These are phyloP conservation scores for Fusarium sp. DNA, from an alignment of 2,329 filamentous ascomycete species.

Conservation along the genomic window DNA sequence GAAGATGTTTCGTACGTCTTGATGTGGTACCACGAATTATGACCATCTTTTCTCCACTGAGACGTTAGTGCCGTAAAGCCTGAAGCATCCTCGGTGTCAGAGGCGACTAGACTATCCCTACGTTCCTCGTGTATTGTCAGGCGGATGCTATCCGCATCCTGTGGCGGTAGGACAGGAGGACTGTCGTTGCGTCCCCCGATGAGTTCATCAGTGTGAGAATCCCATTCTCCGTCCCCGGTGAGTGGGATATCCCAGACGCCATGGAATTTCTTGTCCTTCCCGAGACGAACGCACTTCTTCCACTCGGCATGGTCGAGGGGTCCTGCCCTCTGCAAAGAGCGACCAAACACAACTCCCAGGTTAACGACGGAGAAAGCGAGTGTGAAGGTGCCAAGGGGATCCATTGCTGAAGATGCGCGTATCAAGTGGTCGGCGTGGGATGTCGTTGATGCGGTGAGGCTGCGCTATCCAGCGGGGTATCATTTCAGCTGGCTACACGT, in stretches of 20 bases:
- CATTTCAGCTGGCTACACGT: not conserved
- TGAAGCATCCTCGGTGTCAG: not conserved
- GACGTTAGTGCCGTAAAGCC: not conserved
- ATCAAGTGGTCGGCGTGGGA: not conserved
- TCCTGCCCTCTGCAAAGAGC: not conserved
- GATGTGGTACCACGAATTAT: not conserved
- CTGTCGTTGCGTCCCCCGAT: not conserved
- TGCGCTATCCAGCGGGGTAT: not conserved
- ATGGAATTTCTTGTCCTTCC: not conserved
- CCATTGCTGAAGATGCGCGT: not conserved
- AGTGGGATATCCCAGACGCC: not conserved
- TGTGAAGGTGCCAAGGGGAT: not conserved
- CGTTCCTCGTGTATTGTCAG: not conserved
- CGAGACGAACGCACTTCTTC: not conserved
- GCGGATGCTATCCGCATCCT: not conserved
- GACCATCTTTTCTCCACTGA: not conserved
- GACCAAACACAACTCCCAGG: not conserved
- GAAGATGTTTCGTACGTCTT: not conserved
- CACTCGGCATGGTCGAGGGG: not conserved
- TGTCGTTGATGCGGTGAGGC: not conserved
- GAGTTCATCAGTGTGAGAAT: not conserved
- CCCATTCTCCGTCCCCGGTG: not conserved
- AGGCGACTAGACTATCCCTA: not conserved
- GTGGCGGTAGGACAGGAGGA: not conserved
- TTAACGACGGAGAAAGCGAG: not conserved